These are phyloP conservation scores for Sonneratia caseolaris DNA, from an alignment of 345 rosid species.

Conservation along the genomic window DNA sequence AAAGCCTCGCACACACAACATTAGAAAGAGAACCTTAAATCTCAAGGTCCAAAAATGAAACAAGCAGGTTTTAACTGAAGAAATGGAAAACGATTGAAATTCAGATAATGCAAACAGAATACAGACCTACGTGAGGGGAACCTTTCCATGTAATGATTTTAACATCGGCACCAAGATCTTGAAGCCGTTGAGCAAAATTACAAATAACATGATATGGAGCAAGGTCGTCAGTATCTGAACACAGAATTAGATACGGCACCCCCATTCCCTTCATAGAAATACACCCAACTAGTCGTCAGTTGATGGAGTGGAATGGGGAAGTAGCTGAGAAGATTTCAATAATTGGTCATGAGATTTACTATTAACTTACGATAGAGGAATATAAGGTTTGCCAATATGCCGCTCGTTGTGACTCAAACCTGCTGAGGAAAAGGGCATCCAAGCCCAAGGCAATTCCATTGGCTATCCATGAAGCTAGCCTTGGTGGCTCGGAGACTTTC, in stretches of 20 bases:
- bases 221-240: conserved; percentile 75
- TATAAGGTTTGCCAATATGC: conserved; percentile 92
- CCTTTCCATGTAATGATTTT: conserved; percentile 66
- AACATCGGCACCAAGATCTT: conserved; percentile 69
- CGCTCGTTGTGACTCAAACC: conserved; percentile 86
- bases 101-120: conserved; percentile 7
- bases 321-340: neutral
- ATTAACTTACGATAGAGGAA: conserved; percentile 66
- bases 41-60: neutral
- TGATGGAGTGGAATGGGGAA: conserved; percentile 6
- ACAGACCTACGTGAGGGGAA: conserved; percentile 90
- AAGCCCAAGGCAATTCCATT: conserved; percentile 65
- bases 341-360: neutral
- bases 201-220: conserved; percentile 62
- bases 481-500: conserved; percentile 61
- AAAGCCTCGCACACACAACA: neutral
- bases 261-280: conserved; percentile 45
- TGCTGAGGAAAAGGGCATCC: conserved; percentile 70
- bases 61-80: neutral
- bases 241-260: conserved; percentile 72
- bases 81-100: neutral
- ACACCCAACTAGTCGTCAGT: neutral
- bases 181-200: conserved; percentile 62
- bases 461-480: conserved; percentile 58
- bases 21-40: neutral